Percentiles rank a stretch among this genome's conserved stretches.
phyloP scores from a whole-genome alignment of 2,329 filamentous ascomycete species.

The Botrytis paeoniae region DNA sequence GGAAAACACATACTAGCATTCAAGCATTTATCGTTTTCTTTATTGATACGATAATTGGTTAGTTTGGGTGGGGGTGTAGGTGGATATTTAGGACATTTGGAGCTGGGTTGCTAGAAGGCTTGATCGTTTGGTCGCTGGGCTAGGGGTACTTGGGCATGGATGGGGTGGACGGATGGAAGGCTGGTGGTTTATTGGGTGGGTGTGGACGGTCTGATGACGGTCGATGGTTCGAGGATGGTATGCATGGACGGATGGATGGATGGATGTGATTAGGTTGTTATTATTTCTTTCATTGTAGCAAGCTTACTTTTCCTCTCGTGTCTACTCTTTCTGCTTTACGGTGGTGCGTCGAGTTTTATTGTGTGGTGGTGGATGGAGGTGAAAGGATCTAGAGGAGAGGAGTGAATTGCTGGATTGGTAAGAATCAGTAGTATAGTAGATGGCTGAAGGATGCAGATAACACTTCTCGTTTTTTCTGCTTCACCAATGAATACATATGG shows the following conservation, averaged over 20 bases:
- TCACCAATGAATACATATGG: constrained; percentile 4
- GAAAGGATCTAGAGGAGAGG: neutral
- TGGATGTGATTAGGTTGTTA: constrained; percentile 8
- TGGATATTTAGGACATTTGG: constrained; percentile 17
- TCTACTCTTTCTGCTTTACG: neutral
- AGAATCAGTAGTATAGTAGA: constrained; percentile 9
- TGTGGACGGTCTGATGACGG: constrained; percentile 6
- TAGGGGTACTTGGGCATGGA: constrained; percentile 15
- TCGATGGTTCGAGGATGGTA: neutral
- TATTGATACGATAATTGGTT: constrained; percentile 14
- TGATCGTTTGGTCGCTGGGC: constrained; percentile 9
- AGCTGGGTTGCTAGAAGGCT: constrained; percentile 15
- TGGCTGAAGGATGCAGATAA: neutral
- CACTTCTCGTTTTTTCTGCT: neutral
- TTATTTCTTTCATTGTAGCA: constrained; percentile 21
- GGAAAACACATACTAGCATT: constrained; percentile 15
- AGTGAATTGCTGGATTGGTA: constrained; percentile 8
- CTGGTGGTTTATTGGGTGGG: constrained; percentile 1
- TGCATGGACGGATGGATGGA: constrained; percentile 1
- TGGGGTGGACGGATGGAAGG: constrained; percentile 13
- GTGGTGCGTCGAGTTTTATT: neutral
- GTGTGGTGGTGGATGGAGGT: neutral
- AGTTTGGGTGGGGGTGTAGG: constrained; percentile 16
- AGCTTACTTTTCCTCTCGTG: constrained; percentile 4
- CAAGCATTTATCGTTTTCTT: constrained; percentile 12